Evolutionary conservation across 2,329 filamentous ascomycete genomes (phyloP).

Genomic region (Leptographium flavum): DNA sequence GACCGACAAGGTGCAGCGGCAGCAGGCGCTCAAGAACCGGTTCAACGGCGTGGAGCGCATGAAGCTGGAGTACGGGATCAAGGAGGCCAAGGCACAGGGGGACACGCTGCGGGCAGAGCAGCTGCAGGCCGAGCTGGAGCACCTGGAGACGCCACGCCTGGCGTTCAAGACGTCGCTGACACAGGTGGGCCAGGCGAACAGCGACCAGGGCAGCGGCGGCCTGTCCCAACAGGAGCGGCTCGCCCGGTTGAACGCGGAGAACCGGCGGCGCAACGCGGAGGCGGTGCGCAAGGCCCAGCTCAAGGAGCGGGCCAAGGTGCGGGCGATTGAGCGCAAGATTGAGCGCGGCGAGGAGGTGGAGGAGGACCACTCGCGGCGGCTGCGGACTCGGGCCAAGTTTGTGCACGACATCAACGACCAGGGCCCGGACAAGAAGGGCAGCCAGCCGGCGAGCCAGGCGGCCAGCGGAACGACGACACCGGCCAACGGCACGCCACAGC

Average conservation of each 20-base stretch:
- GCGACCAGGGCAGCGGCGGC: conserved; percentile 10
- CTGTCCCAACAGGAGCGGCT: conserved; percentile 66
- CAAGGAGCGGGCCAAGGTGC: conserved; percentile 55
- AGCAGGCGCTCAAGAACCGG: conserved; percentile 51
- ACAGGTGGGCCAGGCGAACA: conserved; percentile 14
- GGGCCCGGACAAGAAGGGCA: conserved; percentile 31
- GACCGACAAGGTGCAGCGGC: conserved; percentile 60
- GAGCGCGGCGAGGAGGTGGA: conserved; percentile 48
- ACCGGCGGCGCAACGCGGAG: conserved; percentile 73
- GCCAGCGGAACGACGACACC: conserved; percentile 35
- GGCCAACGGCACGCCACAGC: conserved; percentile 33
- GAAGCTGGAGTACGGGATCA: conserved; percentile 48
- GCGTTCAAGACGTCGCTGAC: conserved; percentile 56
- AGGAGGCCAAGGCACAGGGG: conserved; percentile 49
- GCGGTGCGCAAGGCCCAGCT: conserved; percentile 83
- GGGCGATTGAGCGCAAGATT: conserved; percentile 44
- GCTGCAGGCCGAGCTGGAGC: conserved; percentile 46
- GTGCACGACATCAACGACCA: conserved; percentile 46
- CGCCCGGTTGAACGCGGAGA: conserved; percentile 69
- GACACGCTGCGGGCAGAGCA: conserved; percentile 42
- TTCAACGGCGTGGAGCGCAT: conserved; percentile 55
- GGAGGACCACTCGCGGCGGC: conserved; percentile 45
- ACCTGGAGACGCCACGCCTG: conserved; percentile 52
- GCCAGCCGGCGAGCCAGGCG: conserved; percentile 23
- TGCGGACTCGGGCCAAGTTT: conserved; percentile 54